Evolutionary conservation across 495 filamentous ascomycete species (phyloP).

Genomic region (Chaetomium cochliodes): DNA sequence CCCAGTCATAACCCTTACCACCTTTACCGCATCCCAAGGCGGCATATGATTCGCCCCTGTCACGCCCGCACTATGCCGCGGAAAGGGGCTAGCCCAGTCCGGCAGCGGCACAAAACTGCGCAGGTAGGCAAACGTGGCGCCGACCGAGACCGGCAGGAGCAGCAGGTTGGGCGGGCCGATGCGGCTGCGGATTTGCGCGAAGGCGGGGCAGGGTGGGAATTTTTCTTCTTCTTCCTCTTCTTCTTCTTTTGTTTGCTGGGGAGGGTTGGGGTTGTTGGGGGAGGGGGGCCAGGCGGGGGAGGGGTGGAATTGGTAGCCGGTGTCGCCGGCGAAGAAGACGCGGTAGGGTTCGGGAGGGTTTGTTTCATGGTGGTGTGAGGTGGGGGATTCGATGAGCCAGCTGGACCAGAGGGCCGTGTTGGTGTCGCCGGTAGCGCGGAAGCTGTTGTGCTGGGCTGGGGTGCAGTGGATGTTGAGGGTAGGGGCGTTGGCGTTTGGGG

Average conservation of each 20-base stretch:
- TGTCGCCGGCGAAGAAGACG: conserved; percentile 37
- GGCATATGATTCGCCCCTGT: conserved; percentile 36
- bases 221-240: conserved; percentile 14
- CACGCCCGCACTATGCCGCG: conserved; percentile 28
- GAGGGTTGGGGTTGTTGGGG: conserved; percentile 11
- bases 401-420: conserved; percentile 51
- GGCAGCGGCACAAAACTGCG: conserved; percentile 33
- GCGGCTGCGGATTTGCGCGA: conserved; percentile 26
- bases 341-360: conserved; percentile 8
- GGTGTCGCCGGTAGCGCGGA: conserved; percentile 34
- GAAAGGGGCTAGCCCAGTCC: conserved; percentile 32
- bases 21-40: conserved; percentile 37
- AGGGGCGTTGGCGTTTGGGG: neutral
- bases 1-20: conserved; percentile 31
- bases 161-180: conserved; percentile 30
- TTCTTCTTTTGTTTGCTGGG: no score
- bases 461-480: conserved; percentile 38
- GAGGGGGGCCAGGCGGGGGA: conserved; percentile 31
- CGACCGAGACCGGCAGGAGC: conserved; percentile 33
- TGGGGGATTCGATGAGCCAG: conserved; percentile 44
- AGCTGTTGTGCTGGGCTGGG: conserved; percentile 51
- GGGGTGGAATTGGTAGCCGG: conserved; percentile 36
- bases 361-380: conserved; percentile 4
- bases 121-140: conserved; percentile 34
- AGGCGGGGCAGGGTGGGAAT: conserved; percentile 33